Evolutionary conservation across 768 basidiomycete species (phyloP).

Genomic region (Lactifluus subvellereus): DNA sequence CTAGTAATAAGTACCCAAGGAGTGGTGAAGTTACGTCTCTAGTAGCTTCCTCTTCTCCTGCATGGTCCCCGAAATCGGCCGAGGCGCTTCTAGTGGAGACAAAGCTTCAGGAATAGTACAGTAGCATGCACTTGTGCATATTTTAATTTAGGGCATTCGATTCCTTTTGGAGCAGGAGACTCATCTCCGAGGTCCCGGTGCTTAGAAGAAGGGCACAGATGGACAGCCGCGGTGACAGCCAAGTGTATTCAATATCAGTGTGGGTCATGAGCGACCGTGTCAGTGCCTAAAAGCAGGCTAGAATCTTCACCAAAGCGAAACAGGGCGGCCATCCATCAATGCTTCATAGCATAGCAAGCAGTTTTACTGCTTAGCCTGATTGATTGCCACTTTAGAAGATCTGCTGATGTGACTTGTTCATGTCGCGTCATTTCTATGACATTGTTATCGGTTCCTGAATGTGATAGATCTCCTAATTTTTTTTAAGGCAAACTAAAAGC

Average conservation of each 20-base stretch:
- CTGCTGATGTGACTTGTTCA: slow-evolving; percentile 15
- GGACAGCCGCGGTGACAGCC: slow-evolving; percentile 8
- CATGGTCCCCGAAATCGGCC: slow-evolving; percentile 12
- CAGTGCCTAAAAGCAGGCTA: neutral
- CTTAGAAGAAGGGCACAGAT: slow-evolving; percentile 1
- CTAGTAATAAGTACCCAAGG: neutral
- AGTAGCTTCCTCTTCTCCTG: neutral
- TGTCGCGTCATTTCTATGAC: slow-evolving; percentile 6
- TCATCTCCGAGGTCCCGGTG: slow-evolving; percentile 20
- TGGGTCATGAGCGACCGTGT: neutral
- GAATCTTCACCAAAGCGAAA: slow-evolving; percentile 14
- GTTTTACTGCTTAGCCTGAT: neutral
- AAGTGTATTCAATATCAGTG: neutral
- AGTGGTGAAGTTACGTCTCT: neutral
- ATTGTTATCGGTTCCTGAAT: slow-evolving; percentile 21
- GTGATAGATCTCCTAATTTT: slow-evolving; percentile 11
- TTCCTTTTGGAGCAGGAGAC: neutral
- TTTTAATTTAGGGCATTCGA: slow-evolving; percentile 16
- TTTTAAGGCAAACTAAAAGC: slow-evolving; percentile 11
- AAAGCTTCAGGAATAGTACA: neutral
- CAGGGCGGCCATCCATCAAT: slow-evolving; percentile 13
- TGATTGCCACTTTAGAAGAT: neutral
- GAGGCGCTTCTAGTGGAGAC: slow-evolving; percentile 6
- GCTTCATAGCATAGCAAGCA: neutral
- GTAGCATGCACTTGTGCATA: neutral